These are phyloP conservation scores for Jackrogersella multiformis DNA, from an alignment of 495 filamentous ascomycete genomes.

Conservation along the genomic window DNA sequence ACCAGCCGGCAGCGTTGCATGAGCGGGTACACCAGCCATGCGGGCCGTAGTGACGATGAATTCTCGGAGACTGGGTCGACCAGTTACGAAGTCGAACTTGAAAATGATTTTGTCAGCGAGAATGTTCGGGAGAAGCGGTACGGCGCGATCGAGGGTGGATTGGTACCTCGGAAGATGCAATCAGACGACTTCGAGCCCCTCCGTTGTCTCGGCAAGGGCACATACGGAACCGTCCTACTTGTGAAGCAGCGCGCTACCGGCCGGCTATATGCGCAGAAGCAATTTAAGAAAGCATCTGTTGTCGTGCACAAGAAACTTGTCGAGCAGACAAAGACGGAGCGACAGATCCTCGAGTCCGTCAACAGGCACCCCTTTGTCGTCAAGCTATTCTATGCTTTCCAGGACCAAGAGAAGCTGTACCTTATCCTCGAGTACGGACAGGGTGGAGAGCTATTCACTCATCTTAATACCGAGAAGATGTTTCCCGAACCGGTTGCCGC, in stretches of 20 bases:
- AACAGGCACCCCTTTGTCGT: slow-evolving; percentile 97
- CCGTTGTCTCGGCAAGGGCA: slow-evolving; percentile 96
- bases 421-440: slow-evolving; percentile 98
- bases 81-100: slow-evolving; percentile 89
- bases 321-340: slow-evolving; percentile 97
- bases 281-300: slow-evolving; percentile 94
- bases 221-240: slow-evolving; percentile 90
- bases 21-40: slow-evolving; percentile 45
- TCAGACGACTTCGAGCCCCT: slow-evolving; percentile 88
- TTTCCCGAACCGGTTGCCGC: slow-evolving; percentile 86
- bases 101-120: slow-evolving; percentile 85
- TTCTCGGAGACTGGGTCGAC: slow-evolving; percentile 55
- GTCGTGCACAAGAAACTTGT: slow-evolving; percentile 91
- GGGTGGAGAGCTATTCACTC: slow-evolving; percentile 92
- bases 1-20: slow-evolving; percentile 43
- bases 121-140: slow-evolving; percentile 60
- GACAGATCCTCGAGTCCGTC: slow-evolving; percentile 90
- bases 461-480: slow-evolving; percentile 89
- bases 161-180: slow-evolving; percentile 79
- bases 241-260: slow-evolving; percentile 89
- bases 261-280: slow-evolving; percentile 95
- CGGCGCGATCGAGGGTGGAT: slow-evolving; percentile 55
- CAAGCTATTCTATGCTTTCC: slow-evolving; percentile 97
- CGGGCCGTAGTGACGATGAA: slow-evolving; percentile 53
- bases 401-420: slow-evolving; percentile 97